A percentile compares a stretch with the other conserved stretches of the same genome.
These are phyloP conservation scores for Pilatotrama ljubarskyi DNA, from an alignment of 768 basidiomycete genomes.

Conservation along the genomic window DNA sequence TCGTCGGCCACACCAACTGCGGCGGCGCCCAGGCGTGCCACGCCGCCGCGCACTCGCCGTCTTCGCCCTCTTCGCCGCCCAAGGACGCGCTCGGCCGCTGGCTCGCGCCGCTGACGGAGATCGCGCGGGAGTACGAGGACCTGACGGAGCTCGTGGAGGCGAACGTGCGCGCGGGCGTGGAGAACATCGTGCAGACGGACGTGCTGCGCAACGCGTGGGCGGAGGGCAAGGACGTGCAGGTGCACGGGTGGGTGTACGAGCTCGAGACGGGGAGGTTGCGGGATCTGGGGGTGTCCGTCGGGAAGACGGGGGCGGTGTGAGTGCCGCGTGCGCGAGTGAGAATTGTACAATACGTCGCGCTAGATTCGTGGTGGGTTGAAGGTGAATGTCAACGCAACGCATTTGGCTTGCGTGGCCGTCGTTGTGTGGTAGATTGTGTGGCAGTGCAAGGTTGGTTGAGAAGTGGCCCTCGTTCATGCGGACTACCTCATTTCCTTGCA, in stretches of 20 bases:
- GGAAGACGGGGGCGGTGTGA: slow-evolving; percentile 7
- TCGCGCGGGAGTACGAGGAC: slow-evolving; percentile 34
- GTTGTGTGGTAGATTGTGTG: too few species aligned
- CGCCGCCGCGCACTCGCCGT: slow-evolving; percentile 40
- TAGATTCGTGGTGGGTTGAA: too few species aligned
- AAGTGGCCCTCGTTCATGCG: too few species aligned
- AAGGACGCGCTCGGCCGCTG: slow-evolving; percentile 58
- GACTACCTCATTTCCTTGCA: too few species aligned
- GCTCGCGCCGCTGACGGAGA: slow-evolving; percentile 65
- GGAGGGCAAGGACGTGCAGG: slow-evolving; percentile 26
- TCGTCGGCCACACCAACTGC: slow-evolving; percentile 84
- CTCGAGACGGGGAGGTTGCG: slow-evolving; percentile 55
- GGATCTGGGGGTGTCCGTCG: slow-evolving; percentile 50
- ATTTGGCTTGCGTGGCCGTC: too few species aligned
- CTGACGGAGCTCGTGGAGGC: slow-evolving; percentile 46
- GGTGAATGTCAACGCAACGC: too few species aligned
- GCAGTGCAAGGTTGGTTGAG: too few species aligned
- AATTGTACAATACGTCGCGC: not conserved
- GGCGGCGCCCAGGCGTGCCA: slow-evolving; percentile 70
- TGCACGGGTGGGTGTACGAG: slow-evolving; percentile 66
- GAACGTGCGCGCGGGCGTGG: slow-evolving; percentile 44
- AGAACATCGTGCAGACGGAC: slow-evolving; percentile 25
- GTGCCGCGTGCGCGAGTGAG: not conserved
- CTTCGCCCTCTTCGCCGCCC: slow-evolving; percentile 33
- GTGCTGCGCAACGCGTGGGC: slow-evolving; percentile 31